Conservation (phyloP, 2,329 filamentous ascomycete species). For the Colletotrichum sp. region DNA sequence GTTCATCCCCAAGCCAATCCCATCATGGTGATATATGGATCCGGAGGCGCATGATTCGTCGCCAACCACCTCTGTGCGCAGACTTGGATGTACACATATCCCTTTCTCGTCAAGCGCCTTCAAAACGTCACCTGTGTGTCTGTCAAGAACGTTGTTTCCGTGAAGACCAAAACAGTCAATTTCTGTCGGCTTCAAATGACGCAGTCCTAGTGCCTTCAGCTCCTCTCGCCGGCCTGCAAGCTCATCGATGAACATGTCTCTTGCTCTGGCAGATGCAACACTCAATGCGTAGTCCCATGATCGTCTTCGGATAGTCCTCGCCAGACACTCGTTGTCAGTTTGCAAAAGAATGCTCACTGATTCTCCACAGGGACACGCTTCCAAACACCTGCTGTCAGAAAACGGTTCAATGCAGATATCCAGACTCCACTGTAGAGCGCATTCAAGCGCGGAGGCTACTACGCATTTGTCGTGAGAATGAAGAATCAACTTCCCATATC, state of each 20-base stretch:
- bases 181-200: background rate
- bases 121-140: background rate
- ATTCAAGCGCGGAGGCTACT: fast-evolving
- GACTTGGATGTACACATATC: background rate
- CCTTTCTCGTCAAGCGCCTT: background rate
- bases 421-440: background rate
- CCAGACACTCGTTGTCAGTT: background rate
- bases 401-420: no score
- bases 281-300: fast-evolving
- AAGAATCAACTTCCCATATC: background rate
- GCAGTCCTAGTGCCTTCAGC: background rate
- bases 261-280: no score
- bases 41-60: fast-evolving
- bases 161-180: background rate
- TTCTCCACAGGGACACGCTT: background rate
- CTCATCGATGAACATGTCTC: background rate
- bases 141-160: background rate
- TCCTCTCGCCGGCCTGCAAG: background rate
- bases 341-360: background rate
- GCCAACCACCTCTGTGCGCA: fast-evolving
- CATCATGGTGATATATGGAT: background rate
- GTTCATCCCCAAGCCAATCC: no score
- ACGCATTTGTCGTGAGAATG: background rate
- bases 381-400: no score
- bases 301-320: fast-evolving